These are phyloP conservation scores for Glebionis coronaria DNA, from an alignment of 129 eudicot species.

Conservation along the genomic window DNA sequence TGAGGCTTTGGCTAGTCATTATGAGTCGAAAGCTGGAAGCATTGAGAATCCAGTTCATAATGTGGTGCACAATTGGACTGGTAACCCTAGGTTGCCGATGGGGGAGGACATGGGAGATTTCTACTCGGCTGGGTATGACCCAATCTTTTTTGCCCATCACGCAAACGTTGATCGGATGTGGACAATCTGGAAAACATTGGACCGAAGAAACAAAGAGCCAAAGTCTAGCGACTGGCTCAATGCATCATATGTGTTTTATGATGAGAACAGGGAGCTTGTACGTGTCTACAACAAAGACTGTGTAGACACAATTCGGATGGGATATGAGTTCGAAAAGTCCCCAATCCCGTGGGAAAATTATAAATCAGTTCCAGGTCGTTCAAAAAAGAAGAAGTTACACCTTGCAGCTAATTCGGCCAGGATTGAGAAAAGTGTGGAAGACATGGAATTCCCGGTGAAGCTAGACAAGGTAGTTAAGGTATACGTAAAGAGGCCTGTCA, in stretches of 20 bases:
- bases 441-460: slow-evolving; percentile 26
- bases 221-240: slow-evolving; percentile 34
- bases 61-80: slow-evolving; percentile 28
- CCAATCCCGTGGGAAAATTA: slow-evolving; percentile 36
- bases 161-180: slow-evolving; percentile 51
- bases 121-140: slow-evolving; percentile 46
- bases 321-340: slow-evolving; percentile 25
- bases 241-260: slow-evolving; percentile 39
- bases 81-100: slow-evolving; percentile 28
- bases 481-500: slow-evolving; percentile 42
- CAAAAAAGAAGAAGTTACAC: background rate
- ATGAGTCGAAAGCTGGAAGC: background rate
- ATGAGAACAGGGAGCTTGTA: slow-evolving; percentile 41
- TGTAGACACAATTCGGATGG: slow-evolving; percentile 26
- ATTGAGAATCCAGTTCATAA: slow-evolving; percentile 29
- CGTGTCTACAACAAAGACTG: slow-evolving; percentile 42
- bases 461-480: slow-evolving; percentile 32
- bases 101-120: slow-evolving; percentile 44
- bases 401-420: slow-evolving; percentile 2
- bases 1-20: background rate
- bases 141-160: slow-evolving; percentile 40
- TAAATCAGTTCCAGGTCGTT: slow-evolving; percentile 26
- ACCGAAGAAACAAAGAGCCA: too few species aligned
- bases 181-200: slow-evolving; percentile 25
- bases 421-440: background rate